phyloP scores from a whole-genome alignment of 148 eudicot species.

The Rheum nobile region DNA sequence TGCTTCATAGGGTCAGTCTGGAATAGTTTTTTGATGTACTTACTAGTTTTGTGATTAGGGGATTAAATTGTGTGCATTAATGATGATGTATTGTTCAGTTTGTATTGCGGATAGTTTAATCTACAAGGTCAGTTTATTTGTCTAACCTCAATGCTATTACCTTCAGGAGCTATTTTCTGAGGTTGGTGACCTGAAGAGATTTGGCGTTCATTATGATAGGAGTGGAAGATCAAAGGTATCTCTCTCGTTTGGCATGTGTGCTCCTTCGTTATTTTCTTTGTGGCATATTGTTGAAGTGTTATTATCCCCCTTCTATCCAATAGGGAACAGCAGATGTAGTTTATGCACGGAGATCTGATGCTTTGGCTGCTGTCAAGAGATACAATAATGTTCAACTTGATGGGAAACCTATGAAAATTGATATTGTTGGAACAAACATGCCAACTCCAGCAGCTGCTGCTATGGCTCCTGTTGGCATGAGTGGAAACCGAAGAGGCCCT shows the following conservation, averaged over 20 bases:
- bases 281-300: constrained; percentile 18
- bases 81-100: neutral
- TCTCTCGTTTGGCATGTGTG: neutral
- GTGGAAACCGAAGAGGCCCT: constrained; percentile 16
- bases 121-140: neutral
- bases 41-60: neutral
- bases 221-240: constrained; percentile 44
- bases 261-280: neutral
- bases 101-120: neutral
- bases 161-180: constrained; percentile 33
- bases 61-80: neutral
- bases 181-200: constrained; percentile 34
- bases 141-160: neutral
- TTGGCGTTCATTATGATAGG: constrained; percentile 31
- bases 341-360: constrained; percentile 29
- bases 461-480: constrained; percentile 13
- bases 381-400: constrained; percentile 38
- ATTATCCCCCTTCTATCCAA: neutral
- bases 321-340: constrained; percentile 46
- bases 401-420: constrained; percentile 45
- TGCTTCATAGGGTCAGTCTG: neutral
- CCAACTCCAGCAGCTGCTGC: constrained; percentile 20
- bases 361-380: constrained; percentile 32
- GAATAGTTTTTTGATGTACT: neutral
- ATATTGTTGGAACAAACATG: constrained; percentile 27